Percentiles rank a stretch among this genome's conserved stretches.
phyloP scores from a whole-genome alignment of 129 eudicot species.

The Calendula officinalis region DNA sequence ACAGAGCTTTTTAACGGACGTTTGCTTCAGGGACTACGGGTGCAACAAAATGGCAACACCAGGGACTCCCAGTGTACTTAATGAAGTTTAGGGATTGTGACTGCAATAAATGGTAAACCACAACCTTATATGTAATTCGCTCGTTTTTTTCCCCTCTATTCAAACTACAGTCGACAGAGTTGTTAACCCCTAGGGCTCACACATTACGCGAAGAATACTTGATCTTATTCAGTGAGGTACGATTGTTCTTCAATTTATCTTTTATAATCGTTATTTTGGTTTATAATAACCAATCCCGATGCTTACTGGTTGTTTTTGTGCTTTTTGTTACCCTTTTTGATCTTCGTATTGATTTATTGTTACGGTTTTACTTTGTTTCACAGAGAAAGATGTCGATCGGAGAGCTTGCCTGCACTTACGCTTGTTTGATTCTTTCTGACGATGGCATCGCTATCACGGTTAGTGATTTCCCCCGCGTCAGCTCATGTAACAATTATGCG shows the following conservation, averaged over 20 bases:
- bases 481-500: neutral
- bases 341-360: neutral
- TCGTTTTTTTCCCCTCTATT: neutral
- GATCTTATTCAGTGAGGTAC: slow-evolving; percentile 14
- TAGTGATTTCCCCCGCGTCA: neutral
- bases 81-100: no score
- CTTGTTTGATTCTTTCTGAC: slow-evolving; percentile 37
- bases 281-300: neutral
- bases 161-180: slow-evolving; percentile 7
- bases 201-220: neutral
- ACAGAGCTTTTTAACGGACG: no score
- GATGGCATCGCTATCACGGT: slow-evolving; percentile 44
- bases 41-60: no score
- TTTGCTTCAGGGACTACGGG: no score
- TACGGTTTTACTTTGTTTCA: neutral
- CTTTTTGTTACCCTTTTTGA: neutral
- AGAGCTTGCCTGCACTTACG: slow-evolving; percentile 41
- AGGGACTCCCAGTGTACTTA: no score
- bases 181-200: slow-evolving; percentile 7
- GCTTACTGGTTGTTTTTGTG: neutral
- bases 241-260: neutral
- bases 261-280: neutral
- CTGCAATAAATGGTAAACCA: no score
- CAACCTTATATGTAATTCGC: no score
- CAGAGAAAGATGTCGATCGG: slow-evolving; percentile 34